Base-by-base conservation (phyloP, 805 yeast species). In the Saccharomycopsis olivae region DNA sequence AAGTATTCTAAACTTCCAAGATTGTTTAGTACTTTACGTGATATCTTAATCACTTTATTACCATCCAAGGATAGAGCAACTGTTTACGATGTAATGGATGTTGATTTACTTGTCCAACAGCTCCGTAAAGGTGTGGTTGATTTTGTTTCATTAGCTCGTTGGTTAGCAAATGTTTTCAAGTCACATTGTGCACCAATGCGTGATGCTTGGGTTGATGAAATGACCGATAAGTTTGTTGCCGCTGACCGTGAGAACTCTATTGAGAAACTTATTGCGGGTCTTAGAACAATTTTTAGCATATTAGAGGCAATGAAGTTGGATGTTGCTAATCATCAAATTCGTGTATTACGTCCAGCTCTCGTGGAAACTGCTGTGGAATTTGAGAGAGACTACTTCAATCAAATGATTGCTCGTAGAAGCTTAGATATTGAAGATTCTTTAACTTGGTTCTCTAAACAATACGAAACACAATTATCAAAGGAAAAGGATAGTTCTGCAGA, bases 161-260 rank as follows among this genome's bases (percentile, higher is more conserved):
- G 94, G 89, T 66, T 88, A 31, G 75, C 85, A 2, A 65, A 69
- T 24, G 73, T 86, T 24, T 79, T 89, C 60, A 85, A 87, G 60
- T 75, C 78, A 38, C 95, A 85, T 56, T 87, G 96, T 61, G 95
- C 96, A 5, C 96, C 96, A 47, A 86, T 86, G 94, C 72, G 96
- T 55, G 95, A 85, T 58, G 62, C 73, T 30, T 80, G 92, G 87
- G 94, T 88, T 28, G 83, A 75, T 50, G 84, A 79, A 51, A 84
- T 88, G 92, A 73, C 73, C 35, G 51, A 56, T 10, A 71, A 53
- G 31, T 56, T 56, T 41, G 40, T 60, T 28, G 64, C 62, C 36
- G 75, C 80, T 15, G 47, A 51, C 37, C 20, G 50, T 5, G 65
- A 65, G 25, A 59, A 62, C 41, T 64, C 73, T n/a, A 57, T 69